These are phyloP conservation scores for Exophiala mesophila DNA, from an alignment of 2,329 filamentous ascomycete species.

Conservation along the genomic window DNA sequence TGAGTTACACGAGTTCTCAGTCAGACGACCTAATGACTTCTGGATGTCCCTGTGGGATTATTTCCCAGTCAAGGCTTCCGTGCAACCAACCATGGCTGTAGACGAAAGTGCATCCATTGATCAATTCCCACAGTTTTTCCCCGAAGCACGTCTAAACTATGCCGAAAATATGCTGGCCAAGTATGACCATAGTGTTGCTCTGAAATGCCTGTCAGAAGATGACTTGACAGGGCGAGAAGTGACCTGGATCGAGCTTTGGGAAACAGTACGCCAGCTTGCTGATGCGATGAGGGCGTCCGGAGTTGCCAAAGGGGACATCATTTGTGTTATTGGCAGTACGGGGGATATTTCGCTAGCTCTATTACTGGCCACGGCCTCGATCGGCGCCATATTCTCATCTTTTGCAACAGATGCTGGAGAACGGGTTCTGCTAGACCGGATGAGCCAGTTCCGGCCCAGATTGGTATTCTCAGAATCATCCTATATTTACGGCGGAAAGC, in stretches of 20 bases:
- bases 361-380: constrained; percentile 38
- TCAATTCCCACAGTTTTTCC: constrained; percentile 36
- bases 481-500: constrained; percentile 73
- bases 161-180: constrained; percentile 25
- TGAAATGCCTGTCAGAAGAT: not conserved
- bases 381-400: constrained; percentile 42
- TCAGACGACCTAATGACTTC: constrained; percentile 35
- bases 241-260: not conserved
- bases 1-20: constrained; percentile 38
- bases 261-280: constrained; percentile 41
- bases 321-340: constrained; percentile 3
- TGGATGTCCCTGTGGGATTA: constrained; percentile 38
- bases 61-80: constrained; percentile 26
- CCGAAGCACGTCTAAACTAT: constrained; percentile 34
- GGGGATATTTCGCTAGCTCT: constrained; percentile 29
- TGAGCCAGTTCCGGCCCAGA: constrained; percentile 68
- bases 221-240: not conserved
- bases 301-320: constrained; percentile 64
- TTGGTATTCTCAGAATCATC: constrained; percentile 77
- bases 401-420: constrained; percentile 43
- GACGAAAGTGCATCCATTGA: constrained; percentile 35
- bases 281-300: constrained; percentile 63
- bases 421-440: too few species aligned
- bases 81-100: constrained; percentile 29
- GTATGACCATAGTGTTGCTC: not conserved